phyloP scores from a whole-genome alignment of 805 yeast genomes.

The Metschnikowia dekortorum region DNA sequence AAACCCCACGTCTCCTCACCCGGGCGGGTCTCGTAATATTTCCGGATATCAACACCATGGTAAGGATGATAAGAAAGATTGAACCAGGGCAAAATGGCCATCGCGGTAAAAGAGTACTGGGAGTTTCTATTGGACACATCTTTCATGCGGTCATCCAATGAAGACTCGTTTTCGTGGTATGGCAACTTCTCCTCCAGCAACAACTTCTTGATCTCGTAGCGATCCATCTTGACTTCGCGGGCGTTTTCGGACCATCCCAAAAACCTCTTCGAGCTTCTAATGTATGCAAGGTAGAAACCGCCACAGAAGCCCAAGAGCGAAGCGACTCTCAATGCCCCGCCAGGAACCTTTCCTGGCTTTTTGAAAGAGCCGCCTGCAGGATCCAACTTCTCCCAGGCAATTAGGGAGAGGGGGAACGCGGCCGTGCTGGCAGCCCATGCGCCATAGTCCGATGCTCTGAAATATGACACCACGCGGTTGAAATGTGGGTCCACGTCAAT shows the following conservation, averaged over 20 bases:
- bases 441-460: slow-evolving; percentile 63
- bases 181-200: slow-evolving; percentile 64
- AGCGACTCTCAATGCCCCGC: slow-evolving; percentile 54
- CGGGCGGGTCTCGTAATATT: slow-evolving; percentile 44
- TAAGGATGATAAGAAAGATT: slow-evolving; percentile 75
- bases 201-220: slow-evolving; percentile 66
- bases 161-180: slow-evolving; percentile 53
- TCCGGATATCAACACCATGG: slow-evolving; percentile 66
- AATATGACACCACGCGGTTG: slow-evolving; percentile 63
- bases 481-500: slow-evolving; percentile 82
- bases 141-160: slow-evolving; percentile 63
- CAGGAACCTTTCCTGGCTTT: slow-evolving; percentile 49
- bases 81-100: slow-evolving; percentile 74
- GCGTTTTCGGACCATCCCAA: slow-evolving; percentile 73
- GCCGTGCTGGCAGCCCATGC: slow-evolving; percentile 42
- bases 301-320: slow-evolving; percentile 61
- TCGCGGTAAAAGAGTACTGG: slow-evolving; percentile 57
- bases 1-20: slow-evolving; percentile 61
- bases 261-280: slow-evolving; percentile 63
- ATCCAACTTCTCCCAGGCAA: slow-evolving; percentile 41
- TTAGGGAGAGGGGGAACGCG: slow-evolving; percentile 39
- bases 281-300: slow-evolving; percentile 71
- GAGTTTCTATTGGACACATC: slow-evolving; percentile 76
- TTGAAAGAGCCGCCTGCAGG: slow-evolving; percentile 40
- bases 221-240: slow-evolving; percentile 66